Evolutionary conservation across 495 filamentous ascomycete genomes (phyloP), one percentile per base, ranked within the genome.

Genomic region (Patellaria atrata): DNA sequence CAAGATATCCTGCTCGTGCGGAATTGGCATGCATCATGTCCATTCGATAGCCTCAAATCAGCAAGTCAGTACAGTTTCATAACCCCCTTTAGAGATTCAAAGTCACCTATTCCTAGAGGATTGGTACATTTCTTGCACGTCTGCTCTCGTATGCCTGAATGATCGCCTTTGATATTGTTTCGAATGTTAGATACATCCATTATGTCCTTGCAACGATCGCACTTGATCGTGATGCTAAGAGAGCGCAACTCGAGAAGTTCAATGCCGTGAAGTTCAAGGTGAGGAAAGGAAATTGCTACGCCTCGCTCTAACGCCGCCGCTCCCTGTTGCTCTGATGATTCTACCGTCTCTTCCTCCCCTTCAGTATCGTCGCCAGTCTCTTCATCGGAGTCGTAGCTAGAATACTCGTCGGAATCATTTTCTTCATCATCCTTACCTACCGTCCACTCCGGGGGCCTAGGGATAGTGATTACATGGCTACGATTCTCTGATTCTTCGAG

Each of bases 391-490:
- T 52, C 43, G 6, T 30, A 30, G 22, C 33, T 34, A 13, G 14
- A 42, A 5, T 27, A 41, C 10, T 27, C 34, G 18, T 44, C 42
- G 18, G 36, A 35, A 30, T 23, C 35, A 19, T 50, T 40, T 12
- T 30, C 37, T 15, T 29, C 32, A 11, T 33, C 27, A 13, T 46
- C 33, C 15, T 22, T 11, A 28, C 33, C 44, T 2, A 63, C 46
- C 5, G 63, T 58, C 84, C 85, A 94, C 48, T 94, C 85, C 2
- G 81, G 78, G 1, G 85, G 85, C 4, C 83, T 66, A 10, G 81
- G 75, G 28, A 94, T 82, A 37, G 81, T 59, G 44, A 76, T 71
- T 24, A 92, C 55, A 51, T 92, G 84, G 7, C 63, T 61, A 23
- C 61, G 72, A 28, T 64, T 68, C 22, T 63, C 68, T 10, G 47